A percentile compares a stretch with the other conserved stretches of the same genome.
These are phyloP conservation scores for Aspergillus amoenus DNA, from an alignment of 2,329 filamentous ascomycete species.

Conservation along the genomic window DNA sequence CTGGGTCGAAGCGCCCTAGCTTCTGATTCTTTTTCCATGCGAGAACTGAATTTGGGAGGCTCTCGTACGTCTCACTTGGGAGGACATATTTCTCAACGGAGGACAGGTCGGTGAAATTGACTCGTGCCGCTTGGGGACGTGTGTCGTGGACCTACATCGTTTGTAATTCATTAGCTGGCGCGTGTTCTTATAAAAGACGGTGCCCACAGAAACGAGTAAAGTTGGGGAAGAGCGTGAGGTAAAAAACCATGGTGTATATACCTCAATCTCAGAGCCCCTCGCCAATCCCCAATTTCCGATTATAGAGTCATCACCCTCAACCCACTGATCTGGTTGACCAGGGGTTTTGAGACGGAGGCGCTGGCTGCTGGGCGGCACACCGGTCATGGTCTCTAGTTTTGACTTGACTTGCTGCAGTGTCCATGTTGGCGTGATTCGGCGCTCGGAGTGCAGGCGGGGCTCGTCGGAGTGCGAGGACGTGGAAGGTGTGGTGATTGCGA, in stretches of 20 bases:
- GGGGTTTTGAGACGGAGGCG: slow-evolving; percentile 69
- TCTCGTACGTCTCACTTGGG: slow-evolving; percentile 81
- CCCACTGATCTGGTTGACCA: slow-evolving; percentile 59
- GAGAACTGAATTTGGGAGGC: slow-evolving; percentile 81
- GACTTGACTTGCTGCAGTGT: slow-evolving; percentile 77
- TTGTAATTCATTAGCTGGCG: not conserved
- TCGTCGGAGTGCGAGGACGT: slow-evolving; percentile 16
- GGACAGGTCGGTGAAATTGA: slow-evolving; percentile 78
- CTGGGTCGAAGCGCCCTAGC: slow-evolving; percentile 92
- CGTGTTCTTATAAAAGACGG: too few species aligned
- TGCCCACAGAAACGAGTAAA: not conserved
- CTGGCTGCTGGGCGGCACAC: slow-evolving; percentile 79
- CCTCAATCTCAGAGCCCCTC: slow-evolving; percentile 46
- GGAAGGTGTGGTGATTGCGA: slow-evolving; percentile 37
- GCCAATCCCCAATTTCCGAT: slow-evolving; percentile 51
- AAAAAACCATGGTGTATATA: slow-evolving; percentile 21
- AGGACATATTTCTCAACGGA: slow-evolving; percentile 87
- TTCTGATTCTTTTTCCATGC: slow-evolving; percentile 96
- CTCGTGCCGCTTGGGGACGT: slow-evolving; percentile 70
- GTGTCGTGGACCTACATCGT: slow-evolving; percentile 69
- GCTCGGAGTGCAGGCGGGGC: slow-evolving; percentile 66
- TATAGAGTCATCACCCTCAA: slow-evolving; percentile 69
- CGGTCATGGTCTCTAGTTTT: slow-evolving; percentile 90
- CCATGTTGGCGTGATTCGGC: slow-evolving; percentile 91
- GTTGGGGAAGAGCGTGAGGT: not conserved